Conservation (phyloP, 768 basidiomycete genomes). For the Pleurotus cornucopiae region DNA sequence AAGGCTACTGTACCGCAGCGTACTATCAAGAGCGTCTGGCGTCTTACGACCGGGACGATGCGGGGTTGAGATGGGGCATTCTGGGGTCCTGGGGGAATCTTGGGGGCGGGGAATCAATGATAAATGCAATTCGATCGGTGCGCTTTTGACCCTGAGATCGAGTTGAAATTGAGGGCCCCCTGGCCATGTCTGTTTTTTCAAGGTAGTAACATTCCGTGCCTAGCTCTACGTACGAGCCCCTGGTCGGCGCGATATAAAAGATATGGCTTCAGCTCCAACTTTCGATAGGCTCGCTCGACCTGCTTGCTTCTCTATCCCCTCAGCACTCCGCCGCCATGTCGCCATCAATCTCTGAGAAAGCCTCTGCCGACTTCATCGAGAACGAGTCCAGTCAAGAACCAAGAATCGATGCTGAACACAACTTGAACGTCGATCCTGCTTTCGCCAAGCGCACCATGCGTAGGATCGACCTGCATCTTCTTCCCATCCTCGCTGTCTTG, state of each 20-base stretch:
- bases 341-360: constrained; percentile 6
- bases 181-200: no score
- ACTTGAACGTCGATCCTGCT: neutral
- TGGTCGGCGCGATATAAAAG: no score
- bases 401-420: neutral
- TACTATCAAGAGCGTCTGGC: no score
- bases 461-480: constrained; percentile 1
- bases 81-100: no score
- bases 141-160: no score
- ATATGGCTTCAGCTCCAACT: no score
- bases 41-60: no score
- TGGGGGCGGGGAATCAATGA: no score
- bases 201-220: neutral
- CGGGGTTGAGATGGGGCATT: no score
- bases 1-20: no score
- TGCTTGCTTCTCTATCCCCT: neutral
- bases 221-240: neutral
- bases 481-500: constrained; percentile 2
- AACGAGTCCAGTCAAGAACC: neutral
- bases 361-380: constrained; percentile 5
- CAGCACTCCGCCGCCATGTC: neutral
- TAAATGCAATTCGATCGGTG: no score
- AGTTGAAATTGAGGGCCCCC: no score
- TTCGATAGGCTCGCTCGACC: neutral
- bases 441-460: constrained; percentile 1